Percentiles rank a stretch among this genome's conserved stretches.
These are phyloP conservation scores for Arthrobotrys pseudoclavata DNA, from an alignment of 2,329 filamentous ascomycete genomes.

Conservation along the genomic window DNA sequence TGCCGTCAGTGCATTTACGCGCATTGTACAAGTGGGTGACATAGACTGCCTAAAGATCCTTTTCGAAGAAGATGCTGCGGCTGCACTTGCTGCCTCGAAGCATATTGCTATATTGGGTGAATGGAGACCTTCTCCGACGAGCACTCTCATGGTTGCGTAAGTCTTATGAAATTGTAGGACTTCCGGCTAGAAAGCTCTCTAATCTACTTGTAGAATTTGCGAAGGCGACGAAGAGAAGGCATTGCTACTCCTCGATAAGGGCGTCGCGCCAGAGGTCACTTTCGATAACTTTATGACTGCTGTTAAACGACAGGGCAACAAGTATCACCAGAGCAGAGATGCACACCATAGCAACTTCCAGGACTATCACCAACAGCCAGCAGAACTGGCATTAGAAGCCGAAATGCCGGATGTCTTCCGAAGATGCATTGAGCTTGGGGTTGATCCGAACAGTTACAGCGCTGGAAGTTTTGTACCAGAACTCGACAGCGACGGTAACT, in stretches of 20 bases:
- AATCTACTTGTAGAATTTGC: slow-evolving; percentile 68
- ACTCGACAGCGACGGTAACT: slow-evolving; percentile 63
- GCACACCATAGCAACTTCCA: slow-evolving; percentile 70
- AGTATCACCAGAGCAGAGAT: slow-evolving; percentile 65
- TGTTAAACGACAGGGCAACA: slow-evolving; percentile 68
- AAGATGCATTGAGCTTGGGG: slow-evolving; percentile 75
- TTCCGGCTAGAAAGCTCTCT: slow-evolving; percentile 67
- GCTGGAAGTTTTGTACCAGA: slow-evolving; percentile 63
- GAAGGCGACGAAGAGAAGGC: slow-evolving; percentile 71
- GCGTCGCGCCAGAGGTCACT: slow-evolving; percentile 73
- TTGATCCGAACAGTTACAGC: slow-evolving; percentile 75
- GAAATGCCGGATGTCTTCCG: slow-evolving; percentile 71
- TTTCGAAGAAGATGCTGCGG: slow-evolving; percentile 63
- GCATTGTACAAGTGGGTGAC: slow-evolving; percentile 72
- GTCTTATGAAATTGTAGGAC: neutral
- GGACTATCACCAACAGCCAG: slow-evolving; percentile 73
- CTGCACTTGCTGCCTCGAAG: slow-evolving; percentile 38
- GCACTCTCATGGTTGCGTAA: slow-evolving; percentile 38
- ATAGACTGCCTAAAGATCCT: slow-evolving; percentile 68
- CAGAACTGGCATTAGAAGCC: slow-evolving; percentile 73
- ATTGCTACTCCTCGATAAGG: slow-evolving; percentile 74
- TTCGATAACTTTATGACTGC: slow-evolving; percentile 76
- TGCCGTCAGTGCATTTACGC: slow-evolving; percentile 76
- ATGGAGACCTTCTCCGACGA: slow-evolving; percentile 32
- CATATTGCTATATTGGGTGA: slow-evolving; percentile 13